These are phyloP conservation scores for Fusarium armeniacum DNA, from an alignment of 2,329 filamentous ascomycete genomes.

Conservation along the genomic window DNA sequence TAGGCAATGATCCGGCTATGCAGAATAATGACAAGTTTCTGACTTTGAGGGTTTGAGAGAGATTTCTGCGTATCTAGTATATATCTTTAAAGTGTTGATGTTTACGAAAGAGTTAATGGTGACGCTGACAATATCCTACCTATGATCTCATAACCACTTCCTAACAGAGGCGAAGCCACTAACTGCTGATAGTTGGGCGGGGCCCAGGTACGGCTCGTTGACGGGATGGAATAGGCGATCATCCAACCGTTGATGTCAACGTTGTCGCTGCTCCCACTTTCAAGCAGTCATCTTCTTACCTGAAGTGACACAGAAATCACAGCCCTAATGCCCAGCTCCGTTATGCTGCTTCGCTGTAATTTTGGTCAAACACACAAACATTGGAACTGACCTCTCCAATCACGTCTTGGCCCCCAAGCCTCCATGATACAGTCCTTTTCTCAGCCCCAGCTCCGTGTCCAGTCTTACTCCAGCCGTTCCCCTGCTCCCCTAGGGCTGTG, in stretches of 20 bases:
- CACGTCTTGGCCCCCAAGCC: slow-evolving; percentile 25
- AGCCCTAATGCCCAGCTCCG: slow-evolving; percentile 10
- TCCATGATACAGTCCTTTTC: slow-evolving; percentile 23
- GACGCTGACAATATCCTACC: slow-evolving; percentile 18
- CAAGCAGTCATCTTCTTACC: slow-evolving; percentile 30
- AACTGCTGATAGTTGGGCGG: neutral
- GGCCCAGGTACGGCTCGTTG: neutral
- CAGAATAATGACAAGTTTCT: neutral
- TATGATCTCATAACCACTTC: neutral
- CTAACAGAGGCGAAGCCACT: neutral
- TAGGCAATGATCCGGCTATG: neutral
- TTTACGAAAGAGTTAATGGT: slow-evolving; percentile 9
- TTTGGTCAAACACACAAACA: neutral
- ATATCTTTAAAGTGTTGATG: neutral
- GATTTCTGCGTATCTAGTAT: slow-evolving; percentile 9
- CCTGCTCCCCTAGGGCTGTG: slow-evolving; percentile 45
- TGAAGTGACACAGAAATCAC: slow-evolving; percentile 2
- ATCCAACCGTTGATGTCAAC: neutral
- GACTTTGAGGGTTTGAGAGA: neutral
- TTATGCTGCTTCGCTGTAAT: slow-evolving; percentile 6
- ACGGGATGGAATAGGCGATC: neutral
- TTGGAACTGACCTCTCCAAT: slow-evolving; percentile 25
- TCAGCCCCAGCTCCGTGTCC: slow-evolving; percentile 26
- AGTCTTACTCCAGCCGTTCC: slow-evolving; percentile 19
- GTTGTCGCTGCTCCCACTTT: slow-evolving; percentile 4